Base-by-base conservation (phyloP, 148 eudicot species). In the Drosera capensis region DNA sequence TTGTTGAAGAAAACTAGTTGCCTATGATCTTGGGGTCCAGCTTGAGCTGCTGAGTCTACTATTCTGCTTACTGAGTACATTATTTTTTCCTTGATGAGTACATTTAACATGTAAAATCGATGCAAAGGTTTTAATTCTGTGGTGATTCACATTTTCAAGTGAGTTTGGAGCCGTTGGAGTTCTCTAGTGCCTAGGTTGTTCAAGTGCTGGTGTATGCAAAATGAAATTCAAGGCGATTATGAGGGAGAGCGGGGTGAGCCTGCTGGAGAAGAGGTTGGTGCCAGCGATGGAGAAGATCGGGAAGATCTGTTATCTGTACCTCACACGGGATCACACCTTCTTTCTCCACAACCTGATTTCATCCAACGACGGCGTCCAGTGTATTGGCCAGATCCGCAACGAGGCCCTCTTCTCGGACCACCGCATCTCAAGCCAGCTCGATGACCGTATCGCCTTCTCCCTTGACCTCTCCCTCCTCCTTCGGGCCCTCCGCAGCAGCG, bases 161-260 rank as follows among this genome's bases (percentile, higher is more conserved):
- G n/a, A n/a, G n/a, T n/a, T n/a, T n/a, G n/a, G n/a, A n/a, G n/a
- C n/a, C n/a, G n/a, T n/a, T n/a, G n/a, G n/a, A n/a, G n/a, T n/a
- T n/a, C n/a, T n/a, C n/a, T n/a, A n/a, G n/a, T n/a, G n/a, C n/a
- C n/a, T n/a, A n/a, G n/a, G n/a, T n/a, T n/a, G n/a, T n/a, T n/a
- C n/a, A n/a, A n/a, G n/a, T n/a, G n/a, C n/a, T n/a, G n/a, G n/a
- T n/a, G n/a, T n/a, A n/a, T n/a, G n/a, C n/a, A 34, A 34, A 5
- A 88, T 88, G 97, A 88, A 88, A 51, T 88, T 88, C 82, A 88
- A 88, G 57, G 97, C 94, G 12, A 78, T 74, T 42, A 63, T 88
- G 4, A 83, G 92, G 0, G 93, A 88, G 54, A 68, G 71, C 40
- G 97, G 97, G 9, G 72, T 75, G 15, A 71, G 46, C 58, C 77